These are phyloP conservation scores for Podospora pseudocomata DNA, from an alignment of 495 filamentous ascomycete genomes.

Conservation along the genomic window DNA sequence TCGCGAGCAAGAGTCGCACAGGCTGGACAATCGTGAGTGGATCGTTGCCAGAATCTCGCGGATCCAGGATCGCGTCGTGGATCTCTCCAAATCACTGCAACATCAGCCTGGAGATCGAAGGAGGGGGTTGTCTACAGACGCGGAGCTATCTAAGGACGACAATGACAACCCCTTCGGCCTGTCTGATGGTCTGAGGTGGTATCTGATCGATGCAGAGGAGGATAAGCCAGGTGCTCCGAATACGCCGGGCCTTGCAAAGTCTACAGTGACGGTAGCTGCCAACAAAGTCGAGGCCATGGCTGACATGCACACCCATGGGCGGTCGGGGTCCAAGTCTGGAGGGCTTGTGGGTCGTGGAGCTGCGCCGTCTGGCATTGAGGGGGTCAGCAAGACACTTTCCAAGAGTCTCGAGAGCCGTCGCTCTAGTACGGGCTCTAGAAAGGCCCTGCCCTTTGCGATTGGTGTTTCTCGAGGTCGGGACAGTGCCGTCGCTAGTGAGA, in stretches of 20 bases:
- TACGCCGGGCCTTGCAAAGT: slow-evolving; percentile 82
- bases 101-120: slow-evolving; percentile 17
- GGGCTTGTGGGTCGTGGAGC: slow-evolving; percentile 38
- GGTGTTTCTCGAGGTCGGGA: slow-evolving; percentile 38
- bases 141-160: slow-evolving; percentile 55
- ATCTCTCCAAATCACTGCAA: slow-evolving; percentile 69
- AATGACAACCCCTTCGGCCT: slow-evolving; percentile 98
- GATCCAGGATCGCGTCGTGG: slow-evolving; percentile 89
- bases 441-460: slow-evolving; percentile 50
- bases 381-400: slow-evolving; percentile 70
- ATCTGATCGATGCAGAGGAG: slow-evolving; percentile 86
- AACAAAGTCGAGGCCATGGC: slow-evolving; percentile 77
- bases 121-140: slow-evolving; percentile 28
- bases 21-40: slow-evolving; percentile 81
- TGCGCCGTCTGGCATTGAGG: slow-evolving; percentile 54
- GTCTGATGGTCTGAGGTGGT: slow-evolving; percentile 94
- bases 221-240: slow-evolving; percentile 93
- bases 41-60: slow-evolving; percentile 89
- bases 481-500: slow-evolving; percentile 47
- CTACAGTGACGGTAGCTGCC: slow-evolving; percentile 90
- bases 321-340: slow-evolving; percentile 47
- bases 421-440: slow-evolving; percentile 78
- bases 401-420: slow-evolving; percentile 87
- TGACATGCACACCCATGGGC: slow-evolving; percentile 50
- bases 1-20: slow-evolving; percentile 85